These are phyloP conservation scores for Turritis glabra DNA, from an alignment of 345 rosid species.

Conservation along the genomic window DNA sequence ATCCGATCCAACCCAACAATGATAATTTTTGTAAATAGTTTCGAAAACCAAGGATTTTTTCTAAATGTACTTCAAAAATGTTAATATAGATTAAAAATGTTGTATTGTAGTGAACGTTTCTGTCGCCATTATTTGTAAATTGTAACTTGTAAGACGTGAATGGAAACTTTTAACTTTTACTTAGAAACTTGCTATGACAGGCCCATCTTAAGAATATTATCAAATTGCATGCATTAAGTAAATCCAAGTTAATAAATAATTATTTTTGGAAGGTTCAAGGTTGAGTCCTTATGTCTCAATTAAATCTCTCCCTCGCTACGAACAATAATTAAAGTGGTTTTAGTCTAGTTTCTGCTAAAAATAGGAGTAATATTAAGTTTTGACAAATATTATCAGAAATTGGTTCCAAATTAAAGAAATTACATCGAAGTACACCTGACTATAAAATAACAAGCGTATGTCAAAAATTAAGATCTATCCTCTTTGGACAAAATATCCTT, in stretches of 20 bases:
- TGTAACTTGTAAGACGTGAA: neutral
- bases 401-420: neutral
- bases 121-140: neutral
- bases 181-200: neutral
- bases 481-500: neutral
- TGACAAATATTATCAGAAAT: too few relatives aligned
- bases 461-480: too few relatives aligned
- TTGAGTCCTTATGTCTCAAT: neutral
- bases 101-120: neutral
- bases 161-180: neutral
- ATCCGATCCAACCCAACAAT: too few relatives aligned
- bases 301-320: too few relatives aligned
- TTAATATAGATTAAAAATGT: neutral
- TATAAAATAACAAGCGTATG: neutral
- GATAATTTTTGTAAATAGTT: too few relatives aligned
- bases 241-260: neutral
- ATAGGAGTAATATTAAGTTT: neutral
- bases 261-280: neutral
- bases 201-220: neutral
- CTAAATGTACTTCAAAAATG: too few relatives aligned
- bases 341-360: neutral
- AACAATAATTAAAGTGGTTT: too few relatives aligned
- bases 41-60: too few relatives aligned
- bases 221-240: neutral
- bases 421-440: neutral